Base-by-base conservation (phyloP, 2,329 filamentous ascomycete species). In the Exophiala dermatitidis region DNA sequence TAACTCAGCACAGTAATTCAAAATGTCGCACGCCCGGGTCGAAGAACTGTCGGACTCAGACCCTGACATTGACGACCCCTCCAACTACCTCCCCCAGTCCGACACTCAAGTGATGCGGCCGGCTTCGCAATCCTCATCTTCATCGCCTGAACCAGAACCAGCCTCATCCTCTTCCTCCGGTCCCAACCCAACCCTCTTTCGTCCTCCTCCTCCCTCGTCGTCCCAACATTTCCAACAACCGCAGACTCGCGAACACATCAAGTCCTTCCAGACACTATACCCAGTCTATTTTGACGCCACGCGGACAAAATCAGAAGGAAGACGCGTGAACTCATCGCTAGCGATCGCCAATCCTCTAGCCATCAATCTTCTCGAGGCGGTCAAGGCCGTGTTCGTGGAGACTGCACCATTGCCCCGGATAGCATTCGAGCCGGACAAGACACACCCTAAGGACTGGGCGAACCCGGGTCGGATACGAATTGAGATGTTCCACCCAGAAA, bases 371-470 rank as follows among this genome's bases (percentile, higher is more conserved):
- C 85, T 90, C 42, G 85, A 88, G 67, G 91, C 90, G n/a, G 87
- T 87, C 69, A 83, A 84, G 40, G 40, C 48, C 29, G 50, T 54
- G 1, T 32, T 63, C 29, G 74, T 89, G 34, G 78, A 81, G 57
- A 84, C 85, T 41, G 38, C 38, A 28, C 32, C 37, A 4, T 50
- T 75, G 53, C 64, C 66, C 32, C 38, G 38, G 19, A 67, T 70
- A n/a, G 83, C 93, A 5, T 86, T 96, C 68, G 93, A 98, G 73
- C 88, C 90, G 1, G 86, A 86, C 67, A 95, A 95, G 76, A 80
- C 83, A 56, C 93, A 98, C 71, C 93, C 93, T 4, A 91, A 93
- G 73, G 93, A 98, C 75, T 98, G 93, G 93, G 85, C 86, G 52
- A 98, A 98, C 74, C 93, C 93, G 8, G 93, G 93, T 2, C 80